Base-by-base conservation (phyloP, 768 basidiomycete genomes). In the Boletus rufocinnamomeus region DNA sequence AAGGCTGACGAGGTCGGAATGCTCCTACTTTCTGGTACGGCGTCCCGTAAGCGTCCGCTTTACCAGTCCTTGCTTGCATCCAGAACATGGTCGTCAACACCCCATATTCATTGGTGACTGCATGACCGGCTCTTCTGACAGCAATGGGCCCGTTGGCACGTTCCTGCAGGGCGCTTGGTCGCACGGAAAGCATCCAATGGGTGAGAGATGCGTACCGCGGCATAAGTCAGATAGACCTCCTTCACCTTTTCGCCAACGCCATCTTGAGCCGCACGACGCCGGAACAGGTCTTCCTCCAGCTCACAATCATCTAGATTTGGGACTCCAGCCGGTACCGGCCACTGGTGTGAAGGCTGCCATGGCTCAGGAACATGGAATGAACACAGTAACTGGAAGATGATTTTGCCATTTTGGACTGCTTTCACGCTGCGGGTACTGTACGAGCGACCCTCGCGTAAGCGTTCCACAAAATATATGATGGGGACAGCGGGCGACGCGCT, bases 351-450 rank as follows among this genome's bases (percentile, higher is more conserved):
- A 1, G 85, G 89, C 66, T 91, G 90, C 82, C 84, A 84, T 11
- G 84, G 83, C 67, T 94, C 92, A 4, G 89, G 88, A 52, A 77
- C 80, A 61, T 93, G 90, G 78, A 92, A 94, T 6, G 91, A 93
- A 70, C 89, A 93, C 59, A 90, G 68, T 74, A 93, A 77, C 43
- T 88, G 79, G 69, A 84, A 84, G 56, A 84, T 75, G n/a, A 71
- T 69, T 45, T 72, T 73, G n/a, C 83, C 83, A 37, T 74, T 72
- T 57, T 85, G 84, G 43, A 84, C 74, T 23, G 86, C 85, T 65
- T 82, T 84, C 60, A 88, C 82, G 21, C 69, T 80, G 51, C 84
- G 82, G 4, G 91, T 91, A 48, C 80, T 77, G 69, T 91, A 93
- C 14, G 88, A 87, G 28, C 82, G 81, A 46, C 91, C 91, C 58